These are phyloP conservation scores for Taphrina betulina DNA, from an alignment of 1,139 yeast genomes.

Conservation along the genomic window DNA sequence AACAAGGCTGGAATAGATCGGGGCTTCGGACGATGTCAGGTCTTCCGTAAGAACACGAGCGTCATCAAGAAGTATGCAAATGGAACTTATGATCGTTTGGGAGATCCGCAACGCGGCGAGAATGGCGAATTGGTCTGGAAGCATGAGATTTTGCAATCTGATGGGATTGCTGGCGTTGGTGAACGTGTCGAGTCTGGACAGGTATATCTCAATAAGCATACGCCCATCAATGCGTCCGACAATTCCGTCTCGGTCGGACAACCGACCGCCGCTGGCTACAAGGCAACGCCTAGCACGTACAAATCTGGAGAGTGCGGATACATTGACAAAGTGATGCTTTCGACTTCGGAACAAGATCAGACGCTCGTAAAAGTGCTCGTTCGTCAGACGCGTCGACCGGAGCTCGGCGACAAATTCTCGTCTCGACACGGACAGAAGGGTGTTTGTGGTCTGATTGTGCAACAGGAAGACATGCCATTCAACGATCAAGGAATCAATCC, in stretches of 20 bases:
- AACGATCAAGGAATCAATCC: constrained; percentile 87
- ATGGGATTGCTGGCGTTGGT: constrained; percentile 97
- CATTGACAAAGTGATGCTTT: constrained; percentile 96
- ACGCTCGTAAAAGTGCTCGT: constrained; percentile 86
- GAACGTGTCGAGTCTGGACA: constrained; percentile 87
- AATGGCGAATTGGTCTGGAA: constrained; percentile 78
- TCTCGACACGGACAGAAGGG: constrained; percentile 98
- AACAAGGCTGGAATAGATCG: constrained; percentile 91
- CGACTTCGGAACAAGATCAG: constrained; percentile 92
- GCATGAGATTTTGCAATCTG: constrained; percentile 84
- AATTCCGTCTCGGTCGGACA: constrained; percentile 46
- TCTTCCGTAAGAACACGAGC: constrained; percentile 88
- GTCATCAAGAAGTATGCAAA: constrained; percentile 87
- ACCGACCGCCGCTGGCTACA: constrained; percentile 54
- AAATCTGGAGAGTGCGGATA: constrained; percentile 95
- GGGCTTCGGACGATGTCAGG: constrained; percentile 98
- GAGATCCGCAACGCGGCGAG: constrained; percentile 41
- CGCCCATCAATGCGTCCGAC: constrained; percentile 84
- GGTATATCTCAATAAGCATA: constrained; percentile 86
- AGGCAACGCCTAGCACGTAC: constrained; percentile 88
- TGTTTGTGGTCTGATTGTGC: constrained; percentile 96
- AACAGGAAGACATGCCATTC: constrained; percentile 94
- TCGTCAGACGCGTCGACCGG: constrained; percentile 97
- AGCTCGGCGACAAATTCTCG: constrained; percentile 94
- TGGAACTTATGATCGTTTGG: constrained; percentile 85